phyloP scores from a whole-genome alignment of 176 grass and related monocot genomes.

The Aegilops sharonensis region DNA sequence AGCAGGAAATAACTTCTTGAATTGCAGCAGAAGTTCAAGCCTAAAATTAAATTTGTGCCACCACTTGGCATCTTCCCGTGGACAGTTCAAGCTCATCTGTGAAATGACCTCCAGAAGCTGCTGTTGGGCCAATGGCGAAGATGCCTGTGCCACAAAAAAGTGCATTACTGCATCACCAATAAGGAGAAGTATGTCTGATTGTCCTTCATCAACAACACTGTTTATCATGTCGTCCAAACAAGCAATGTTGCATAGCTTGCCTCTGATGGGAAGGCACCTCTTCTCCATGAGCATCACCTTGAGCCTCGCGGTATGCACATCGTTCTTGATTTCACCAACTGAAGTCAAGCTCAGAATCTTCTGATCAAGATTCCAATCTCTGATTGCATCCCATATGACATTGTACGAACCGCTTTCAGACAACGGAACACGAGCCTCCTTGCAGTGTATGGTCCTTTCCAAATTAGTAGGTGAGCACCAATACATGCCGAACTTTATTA shows the following conservation, averaged over 20 bases:
- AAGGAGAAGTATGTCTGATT: slow-evolving; percentile 45
- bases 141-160: slow-evolving; percentile 31
- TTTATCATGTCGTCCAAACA: slow-evolving; percentile 47
- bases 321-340: slow-evolving; percentile 43
- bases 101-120: slow-evolving; percentile 46
- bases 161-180: slow-evolving; percentile 37
- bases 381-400: slow-evolving; percentile 48
- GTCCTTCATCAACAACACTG: slow-evolving; percentile 31
- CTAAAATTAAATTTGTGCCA: slow-evolving; percentile 51
- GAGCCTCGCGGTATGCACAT: slow-evolving; percentile 16
- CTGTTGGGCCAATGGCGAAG: slow-evolving; percentile 22
- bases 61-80: slow-evolving; percentile 52
- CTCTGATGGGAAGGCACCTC: slow-evolving; percentile 43
- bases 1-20: slow-evolving; percentile 43
- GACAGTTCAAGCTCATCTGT: slow-evolving; percentile 50
- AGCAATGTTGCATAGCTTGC: slow-evolving; percentile 37
- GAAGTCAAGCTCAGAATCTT: slow-evolving; percentile 49
- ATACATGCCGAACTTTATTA: slow-evolving; percentile 58
- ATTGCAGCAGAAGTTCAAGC: slow-evolving; percentile 53
- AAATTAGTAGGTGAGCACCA: slow-evolving; percentile 40
- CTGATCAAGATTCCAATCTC: slow-evolving; percentile 44
- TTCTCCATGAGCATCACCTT: slow-evolving; percentile 39
- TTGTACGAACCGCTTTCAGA: slow-evolving; percentile 49
- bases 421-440: slow-evolving; percentile 28
- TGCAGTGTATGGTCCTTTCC: slow-evolving; percentile 52